Base-by-base conservation (phyloP, 805 yeast genomes). In the Cyberlindnera euphorbiiphila region DNA sequence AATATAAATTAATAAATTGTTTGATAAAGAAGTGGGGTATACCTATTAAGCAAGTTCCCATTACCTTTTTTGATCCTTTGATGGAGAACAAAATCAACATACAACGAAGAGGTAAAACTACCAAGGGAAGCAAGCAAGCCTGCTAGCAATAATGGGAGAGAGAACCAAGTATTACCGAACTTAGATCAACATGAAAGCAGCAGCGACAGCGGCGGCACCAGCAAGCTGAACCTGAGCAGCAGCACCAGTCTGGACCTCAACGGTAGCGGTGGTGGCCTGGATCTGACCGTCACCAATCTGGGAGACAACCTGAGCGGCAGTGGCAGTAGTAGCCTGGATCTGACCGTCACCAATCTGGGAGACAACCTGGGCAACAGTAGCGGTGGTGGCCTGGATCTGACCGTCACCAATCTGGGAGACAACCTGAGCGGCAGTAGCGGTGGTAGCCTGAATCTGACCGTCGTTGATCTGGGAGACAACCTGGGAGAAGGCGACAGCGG, bases 341-440 rank as follows among this genome's bases (percentile, higher is more conserved):
- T 66, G 71, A 37, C 73, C 72, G 42, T 69, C 75, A 37, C 53
- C 42, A 37, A 66, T 61, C 49, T 71, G 74, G 36, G 69, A 55
- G 25, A 57, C 56, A 22, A 29, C 33, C 9, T 22, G 29, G 32
- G n/a, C 69, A 43, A 69, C 70, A 27, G 45, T 22, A 9, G 48
- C 44, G 17, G 58, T 53, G 9, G 60, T 39, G 19, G 60, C 59
- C 46, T 57, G 60, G 32, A 56, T 47, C 45, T 56, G 61, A 32
- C 61, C 61, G 34, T 57, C 62, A 35, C 46, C 14, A 29, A 54
- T 56, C 45, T 56, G 59, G 29, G 59, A 50, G 24, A 55, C 49
- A 27, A 50, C 50, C 34, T 37, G 37, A 20, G 40, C 31, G 12
- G 18, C 38, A 31, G 40, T 37, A 19, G 32, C 32, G 13, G 45